Base-by-base conservation (phyloP, 2,329 filamentous ascomycete genomes). In the Zopfia rhizophila region DNA sequence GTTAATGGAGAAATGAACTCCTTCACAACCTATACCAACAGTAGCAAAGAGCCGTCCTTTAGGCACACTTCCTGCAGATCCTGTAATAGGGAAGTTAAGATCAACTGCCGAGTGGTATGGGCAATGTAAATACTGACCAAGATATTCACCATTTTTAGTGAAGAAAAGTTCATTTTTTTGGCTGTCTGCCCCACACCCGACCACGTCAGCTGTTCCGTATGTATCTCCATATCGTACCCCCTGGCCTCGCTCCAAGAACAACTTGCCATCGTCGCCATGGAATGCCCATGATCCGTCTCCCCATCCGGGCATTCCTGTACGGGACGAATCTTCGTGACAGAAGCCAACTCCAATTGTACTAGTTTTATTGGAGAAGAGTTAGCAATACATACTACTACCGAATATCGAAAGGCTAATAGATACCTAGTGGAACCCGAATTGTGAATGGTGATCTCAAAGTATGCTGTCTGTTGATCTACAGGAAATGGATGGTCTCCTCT, bases 361-460 rank as follows among this genome's bases (percentile, higher is more conserved):
- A 27, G n/a, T 27, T 27, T n/a, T 8, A 7, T 8, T 8, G n/a
- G 7, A 27, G 7, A 27, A 8, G 7, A 27, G 24, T 27, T 25
- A n/a, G n/a, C n/a, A n/a, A n/a, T n/a, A n/a, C n/a, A n/a, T n/a
- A n/a, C n/a, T n/a, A n/a, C n/a, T n/a, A n/a, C n/a, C n/a, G n/a
- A n/a, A n/a, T n/a, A n/a, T n/a, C n/a, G n/a, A n/a, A n/a, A n/a
- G n/a, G n/a, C n/a, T n/a, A n/a, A n/a, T 18, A 17, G 18, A 33
- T 43, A 43, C 39, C 23, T 28, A 27, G n/a, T 27, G 3, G 14
- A 18, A 4, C 12, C 40, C 17, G 24, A 7, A 29, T 6, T 22
- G 17, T 44, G 23, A 19, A 44, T 36, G 16, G 40, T 37, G 40
- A 37, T 18, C 16, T 44, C 40, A 21, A 37, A 44, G 24, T 44